Conservation (phyloP, 768 basidiomycete species). For the Podaxis mareebaensis region DNA sequence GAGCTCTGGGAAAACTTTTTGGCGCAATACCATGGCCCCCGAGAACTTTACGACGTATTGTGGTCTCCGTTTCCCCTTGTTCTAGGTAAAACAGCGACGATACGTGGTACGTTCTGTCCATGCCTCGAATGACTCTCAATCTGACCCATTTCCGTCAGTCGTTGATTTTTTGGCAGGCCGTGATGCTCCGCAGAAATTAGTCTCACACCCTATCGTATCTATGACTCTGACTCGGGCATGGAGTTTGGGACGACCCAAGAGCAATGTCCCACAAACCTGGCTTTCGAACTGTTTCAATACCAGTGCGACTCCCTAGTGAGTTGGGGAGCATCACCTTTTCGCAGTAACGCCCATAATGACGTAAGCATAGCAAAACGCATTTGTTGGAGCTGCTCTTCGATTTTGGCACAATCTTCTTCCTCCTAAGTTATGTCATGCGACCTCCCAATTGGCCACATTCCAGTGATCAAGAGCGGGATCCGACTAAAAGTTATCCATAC, state of each 20-base stretch:
- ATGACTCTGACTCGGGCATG: constrained; percentile 41
- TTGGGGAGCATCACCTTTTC: neutral
- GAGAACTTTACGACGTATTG: constrained; percentile 47
- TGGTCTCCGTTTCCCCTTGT: constrained; percentile 46
- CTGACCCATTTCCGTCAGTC: constrained; percentile 30
- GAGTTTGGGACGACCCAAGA: constrained; percentile 30
- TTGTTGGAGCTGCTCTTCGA: constrained; percentile 38
- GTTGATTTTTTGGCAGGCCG: constrained; percentile 38
- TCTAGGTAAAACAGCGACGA: constrained; percentile 20
- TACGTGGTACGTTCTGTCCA: constrained; percentile 31
- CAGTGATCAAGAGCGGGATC: neutral
- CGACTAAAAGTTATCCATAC: neutral
- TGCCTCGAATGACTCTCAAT: neutral
- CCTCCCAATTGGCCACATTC: constrained; percentile 14
- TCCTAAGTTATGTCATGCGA: constrained; percentile 8
- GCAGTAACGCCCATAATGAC: constrained; percentile 1
- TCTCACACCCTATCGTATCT: constrained; percentile 40
- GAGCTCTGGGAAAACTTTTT: constrained; percentile 46
- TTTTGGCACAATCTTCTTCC: constrained; percentile 4
- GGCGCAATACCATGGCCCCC: constrained; percentile 34
- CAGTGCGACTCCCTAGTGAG: constrained; percentile 19
- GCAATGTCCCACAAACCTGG: neutral
- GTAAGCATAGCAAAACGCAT: constrained; percentile 40
- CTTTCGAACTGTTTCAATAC: neutral
- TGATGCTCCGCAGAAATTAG: constrained; percentile 37